Evolutionary conservation across 1,284 basidiomycete genomes (phyloP).

Genomic region (Ustilago sp.): DNA sequence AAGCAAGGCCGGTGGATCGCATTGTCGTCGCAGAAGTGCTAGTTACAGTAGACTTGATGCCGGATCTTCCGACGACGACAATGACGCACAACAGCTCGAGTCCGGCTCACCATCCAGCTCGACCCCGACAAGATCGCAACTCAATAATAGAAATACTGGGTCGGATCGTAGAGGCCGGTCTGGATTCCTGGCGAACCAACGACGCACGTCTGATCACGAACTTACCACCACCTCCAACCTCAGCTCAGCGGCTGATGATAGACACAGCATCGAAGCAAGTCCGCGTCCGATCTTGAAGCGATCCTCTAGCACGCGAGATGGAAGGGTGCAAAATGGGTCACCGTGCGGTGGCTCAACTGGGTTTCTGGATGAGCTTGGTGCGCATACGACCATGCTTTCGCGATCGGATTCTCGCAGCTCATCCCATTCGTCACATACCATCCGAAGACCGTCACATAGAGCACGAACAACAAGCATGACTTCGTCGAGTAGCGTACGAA

Average conservation of each 20-base stretch:
- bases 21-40: constrained; percentile 20
- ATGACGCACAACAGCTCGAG: constrained; percentile 2
- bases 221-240: constrained; percentile 14
- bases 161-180: constrained; percentile 16
- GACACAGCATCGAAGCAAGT: constrained; percentile 21
- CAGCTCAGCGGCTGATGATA: constrained; percentile 6
- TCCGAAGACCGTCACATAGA: constrained; percentile 33
- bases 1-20: constrained; percentile 11
- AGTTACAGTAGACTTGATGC: constrained; percentile 28
- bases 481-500: constrained; percentile 33
- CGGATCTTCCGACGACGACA: constrained; percentile 21
- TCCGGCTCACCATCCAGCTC: constrained; percentile 10
- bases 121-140: constrained; percentile 16
- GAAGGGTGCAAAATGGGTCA: constrained; percentile 19
- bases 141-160: constrained; percentile 1
- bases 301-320: constrained; percentile 31
- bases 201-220: constrained; percentile 35
- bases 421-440: constrained; percentile 41
- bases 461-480: constrained; percentile 45
- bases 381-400: constrained; percentile 36
- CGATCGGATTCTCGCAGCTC: constrained; percentile 50
- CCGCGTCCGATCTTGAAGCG: constrained; percentile 48
- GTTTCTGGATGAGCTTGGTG: constrained; percentile 31
- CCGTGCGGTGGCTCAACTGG: constrained; percentile 14
- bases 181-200: constrained; percentile 13